Evolutionary conservation across 2,329 filamentous ascomycete genomes (phyloP), one percentile per base, ranked within the genome.

Genomic region (Fragosphaeria purpurea): DNA sequence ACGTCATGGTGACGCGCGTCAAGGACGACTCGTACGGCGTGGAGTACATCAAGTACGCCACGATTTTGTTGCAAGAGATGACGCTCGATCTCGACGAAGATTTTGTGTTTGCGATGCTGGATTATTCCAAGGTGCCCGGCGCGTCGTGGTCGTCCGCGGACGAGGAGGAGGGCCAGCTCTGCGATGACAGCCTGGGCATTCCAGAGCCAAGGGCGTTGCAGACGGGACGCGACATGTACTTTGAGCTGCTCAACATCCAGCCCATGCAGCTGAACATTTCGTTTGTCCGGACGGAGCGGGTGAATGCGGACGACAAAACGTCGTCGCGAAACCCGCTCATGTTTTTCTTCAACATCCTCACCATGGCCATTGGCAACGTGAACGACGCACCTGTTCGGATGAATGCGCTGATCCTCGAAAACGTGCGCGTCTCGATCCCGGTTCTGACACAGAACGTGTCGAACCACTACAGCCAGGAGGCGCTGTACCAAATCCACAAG

Each of bases 21-120:
- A 98, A 98, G 71, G 93, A 98, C 61, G 91, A 98, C 62, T 95
- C 90, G 1, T 98, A 97, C 62, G 93, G 93, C 60, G 93, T 98
- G 30, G 73, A 96, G 8, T 98, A 98, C 68, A 90, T 98, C 76
- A 98, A 98, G 67, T 98, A 98, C 66, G 91, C 93, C 30, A 95
- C 91, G 0, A 68, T 98, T 44, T 72, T 98, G 35, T 72, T 98
- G 44, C 93, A 98, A 66, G 90, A 98, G 66, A 96, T 98, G 90
- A 98, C 93, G 0, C 76, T 98, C 3, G 93, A 98, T 60, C 82
- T 98, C 46, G 93, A 98, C 57, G 93, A 98, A 61, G 93, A 98
- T 64, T 98, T 98, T 68, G 90, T 98, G 51, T 95, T 95, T 65
- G 90, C 93, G 0, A 79, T 98, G 55, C 73, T 98, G 2, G 94